These are phyloP conservation scores for Talaromyces borbonicus DNA, from an alignment of 495 filamentous ascomycete genomes.

Conservation along the genomic window DNA sequence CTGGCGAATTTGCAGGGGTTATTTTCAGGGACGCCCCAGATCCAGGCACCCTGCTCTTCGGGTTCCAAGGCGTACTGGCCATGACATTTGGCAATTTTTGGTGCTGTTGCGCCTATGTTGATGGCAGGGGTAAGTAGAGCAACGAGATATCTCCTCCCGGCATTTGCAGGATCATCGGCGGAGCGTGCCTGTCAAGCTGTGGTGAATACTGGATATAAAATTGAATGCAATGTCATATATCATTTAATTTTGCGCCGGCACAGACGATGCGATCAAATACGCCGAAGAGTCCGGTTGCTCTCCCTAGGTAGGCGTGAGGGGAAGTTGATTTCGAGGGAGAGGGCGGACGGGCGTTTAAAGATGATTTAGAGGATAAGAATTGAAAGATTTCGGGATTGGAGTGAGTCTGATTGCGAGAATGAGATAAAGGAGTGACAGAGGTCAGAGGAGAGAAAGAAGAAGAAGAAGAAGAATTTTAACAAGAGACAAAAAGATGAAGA, in stretches of 20 bases:
- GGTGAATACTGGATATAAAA: not conserved
- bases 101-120: not conserved
- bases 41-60: slow-evolving; percentile 28
- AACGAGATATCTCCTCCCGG: not conserved
- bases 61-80: slow-evolving; percentile 27
- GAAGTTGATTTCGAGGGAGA: not conserved
- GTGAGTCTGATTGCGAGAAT: not conserved
- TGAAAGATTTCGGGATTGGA: no score
- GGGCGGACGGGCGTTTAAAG: no score
- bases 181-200: no score
- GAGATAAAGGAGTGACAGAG: not conserved
- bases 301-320: no score
- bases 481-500: no score
- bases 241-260: no score
- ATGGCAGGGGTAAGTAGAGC: slow-evolving; percentile 7
- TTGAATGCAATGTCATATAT: not conserved
- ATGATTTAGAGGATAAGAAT: no score
- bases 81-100: slow-evolving; percentile 24
- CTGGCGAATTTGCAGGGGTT: slow-evolving; percentile 73
- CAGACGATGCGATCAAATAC: no score
- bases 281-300: no score
- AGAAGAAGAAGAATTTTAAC: not conserved
- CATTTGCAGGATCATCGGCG: not conserved
- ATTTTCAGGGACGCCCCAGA: slow-evolving; percentile 48
- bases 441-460: not conserved